phyloP scores from a whole-genome alignment of 129 eudicot species.

The Cynara cardunculus region DNA sequence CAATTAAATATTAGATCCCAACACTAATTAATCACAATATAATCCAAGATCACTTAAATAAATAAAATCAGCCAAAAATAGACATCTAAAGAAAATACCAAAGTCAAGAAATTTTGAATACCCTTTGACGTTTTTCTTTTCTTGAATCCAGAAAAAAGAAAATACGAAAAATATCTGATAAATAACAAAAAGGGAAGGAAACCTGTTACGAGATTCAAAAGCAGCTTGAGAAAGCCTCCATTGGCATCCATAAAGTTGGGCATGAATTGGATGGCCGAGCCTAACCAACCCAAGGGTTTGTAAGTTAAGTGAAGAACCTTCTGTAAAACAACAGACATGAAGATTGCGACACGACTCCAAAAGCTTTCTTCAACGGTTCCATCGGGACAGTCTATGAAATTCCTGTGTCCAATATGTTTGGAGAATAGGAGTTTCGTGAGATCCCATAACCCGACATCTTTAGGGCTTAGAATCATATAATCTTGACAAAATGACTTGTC shows the following conservation, averaged over 20 bases:
- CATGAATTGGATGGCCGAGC: constrained; percentile 38
- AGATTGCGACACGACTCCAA: constrained; percentile 31
- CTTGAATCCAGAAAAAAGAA: background rate
- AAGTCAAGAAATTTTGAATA: background rate
- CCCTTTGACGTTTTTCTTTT: background rate
- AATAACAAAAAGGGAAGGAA: background rate
- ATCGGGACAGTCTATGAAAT: constrained; percentile 42
- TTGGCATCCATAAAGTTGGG: constrained; percentile 42
- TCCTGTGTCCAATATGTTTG: constrained; percentile 29
- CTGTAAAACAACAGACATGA: constrained; percentile 35
- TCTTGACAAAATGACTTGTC: constrained; percentile 42
- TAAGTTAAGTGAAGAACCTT: constrained; percentile 21
- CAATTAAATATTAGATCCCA: background rate
- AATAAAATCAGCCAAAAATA: background rate
- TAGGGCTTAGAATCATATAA: constrained; percentile 45
- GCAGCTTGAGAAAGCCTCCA: constrained; percentile 26
- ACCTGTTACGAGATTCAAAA: constrained; percentile 34
- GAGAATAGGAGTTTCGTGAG: constrained; percentile 36
- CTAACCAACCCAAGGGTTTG: constrained; percentile 36
- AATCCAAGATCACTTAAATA: background rate
- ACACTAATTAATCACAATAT: background rate
- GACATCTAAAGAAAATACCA: background rate
- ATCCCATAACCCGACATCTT: constrained; percentile 39
- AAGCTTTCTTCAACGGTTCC: constrained; percentile 27
- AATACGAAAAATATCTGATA: background rate